Conservation (phyloP, 805 yeast genomes). For the Ogataea nakhonphanomensis region DNA sequence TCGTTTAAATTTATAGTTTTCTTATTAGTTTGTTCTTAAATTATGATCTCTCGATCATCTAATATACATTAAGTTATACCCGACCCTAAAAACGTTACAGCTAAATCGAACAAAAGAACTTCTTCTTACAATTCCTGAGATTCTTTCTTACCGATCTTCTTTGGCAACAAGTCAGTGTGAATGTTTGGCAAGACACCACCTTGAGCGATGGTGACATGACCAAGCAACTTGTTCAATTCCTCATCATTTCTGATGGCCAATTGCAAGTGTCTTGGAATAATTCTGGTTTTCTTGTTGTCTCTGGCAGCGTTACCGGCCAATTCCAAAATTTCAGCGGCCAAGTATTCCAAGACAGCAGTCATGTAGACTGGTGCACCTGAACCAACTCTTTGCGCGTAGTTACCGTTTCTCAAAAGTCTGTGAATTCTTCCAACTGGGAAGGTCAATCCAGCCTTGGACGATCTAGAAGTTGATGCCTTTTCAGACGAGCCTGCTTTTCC, state of each 20-base stretch:
- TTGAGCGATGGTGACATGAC: slow-evolving; percentile 94
- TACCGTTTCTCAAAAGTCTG: slow-evolving; percentile 93
- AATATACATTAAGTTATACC: slow-evolving; percentile 24
- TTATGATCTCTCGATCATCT: slow-evolving; percentile 13
- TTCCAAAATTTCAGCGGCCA: slow-evolving; percentile 97
- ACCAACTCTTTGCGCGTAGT: slow-evolving; percentile 98
- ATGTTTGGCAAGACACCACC: slow-evolving; percentile 99
- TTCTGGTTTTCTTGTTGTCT: slow-evolving; percentile 98
- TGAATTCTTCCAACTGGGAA: slow-evolving; percentile 99
- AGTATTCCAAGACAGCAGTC: slow-evolving; percentile 94
- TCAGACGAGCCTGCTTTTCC: slow-evolving; percentile 94
- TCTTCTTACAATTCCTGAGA: slow-evolving; percentile 52
- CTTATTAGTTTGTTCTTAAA: not conserved
- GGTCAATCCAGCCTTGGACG: slow-evolving; percentile 96
- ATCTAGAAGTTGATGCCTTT: slow-evolving; percentile 96
- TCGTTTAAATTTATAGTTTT: not conserved
- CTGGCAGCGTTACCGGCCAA: slow-evolving; percentile 99
- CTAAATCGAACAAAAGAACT: slow-evolving; percentile 11
- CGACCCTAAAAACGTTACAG: slow-evolving; percentile 16
- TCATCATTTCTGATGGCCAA: slow-evolving; percentile 99
- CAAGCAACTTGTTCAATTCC: slow-evolving; percentile 90
- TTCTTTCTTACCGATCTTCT: slow-evolving; percentile 54
- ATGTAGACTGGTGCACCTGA: slow-evolving; percentile 98
- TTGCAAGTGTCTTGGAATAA: slow-evolving; percentile 97
- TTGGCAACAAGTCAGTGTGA: slow-evolving; percentile 82